Percentiles rank a stretch among this genome's conserved stretches.
Conservation (phyloP, 805 yeast species). For the Candida fluviatilis region DNA sequence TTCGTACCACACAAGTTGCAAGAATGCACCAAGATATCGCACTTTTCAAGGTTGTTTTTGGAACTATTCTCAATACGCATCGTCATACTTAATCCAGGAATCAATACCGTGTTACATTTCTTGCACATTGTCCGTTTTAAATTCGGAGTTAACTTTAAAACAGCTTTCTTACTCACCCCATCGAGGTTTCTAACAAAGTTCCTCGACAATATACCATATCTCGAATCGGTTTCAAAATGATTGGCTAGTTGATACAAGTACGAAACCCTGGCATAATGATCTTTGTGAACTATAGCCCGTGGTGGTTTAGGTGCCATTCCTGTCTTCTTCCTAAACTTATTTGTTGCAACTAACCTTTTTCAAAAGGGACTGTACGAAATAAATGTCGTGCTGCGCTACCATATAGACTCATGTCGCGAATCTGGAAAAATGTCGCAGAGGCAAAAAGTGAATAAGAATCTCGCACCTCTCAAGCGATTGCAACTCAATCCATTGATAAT, state of each 20-base stretch:
- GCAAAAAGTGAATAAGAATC: background rate
- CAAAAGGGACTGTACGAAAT: no score
- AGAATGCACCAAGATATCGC: slow-evolving; percentile 44
- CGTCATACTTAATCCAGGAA: slow-evolving; percentile 44
- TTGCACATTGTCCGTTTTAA: slow-evolving; percentile 71
- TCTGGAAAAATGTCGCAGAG: slow-evolving; percentile 3
- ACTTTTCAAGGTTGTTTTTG: slow-evolving; percentile 20
- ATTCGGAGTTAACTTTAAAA: slow-evolving; percentile 57
- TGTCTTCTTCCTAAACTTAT: background rate
- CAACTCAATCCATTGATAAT: background rate
- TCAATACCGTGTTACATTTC: slow-evolving; percentile 48
- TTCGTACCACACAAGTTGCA: slow-evolving; percentile 51
- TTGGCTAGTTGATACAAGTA: slow-evolving; percentile 55
- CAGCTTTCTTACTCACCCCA: slow-evolving; percentile 63
- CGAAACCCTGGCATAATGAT: slow-evolving; percentile 56
- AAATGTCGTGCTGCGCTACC: background rate
- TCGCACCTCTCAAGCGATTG: background rate
- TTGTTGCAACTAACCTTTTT: no score
- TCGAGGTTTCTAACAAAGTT: slow-evolving; percentile 52
- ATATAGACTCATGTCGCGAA: slow-evolving; percentile 1
- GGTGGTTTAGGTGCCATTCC: slow-evolving; percentile 22
- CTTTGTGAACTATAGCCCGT: slow-evolving; percentile 45
- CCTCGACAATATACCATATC: slow-evolving; percentile 46
- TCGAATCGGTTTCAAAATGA: slow-evolving; percentile 26
- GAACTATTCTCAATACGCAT: slow-evolving; percentile 41